Base-by-base conservation (phyloP, 306 rosid genomes). In the Castanopsis chinensis region DNA sequence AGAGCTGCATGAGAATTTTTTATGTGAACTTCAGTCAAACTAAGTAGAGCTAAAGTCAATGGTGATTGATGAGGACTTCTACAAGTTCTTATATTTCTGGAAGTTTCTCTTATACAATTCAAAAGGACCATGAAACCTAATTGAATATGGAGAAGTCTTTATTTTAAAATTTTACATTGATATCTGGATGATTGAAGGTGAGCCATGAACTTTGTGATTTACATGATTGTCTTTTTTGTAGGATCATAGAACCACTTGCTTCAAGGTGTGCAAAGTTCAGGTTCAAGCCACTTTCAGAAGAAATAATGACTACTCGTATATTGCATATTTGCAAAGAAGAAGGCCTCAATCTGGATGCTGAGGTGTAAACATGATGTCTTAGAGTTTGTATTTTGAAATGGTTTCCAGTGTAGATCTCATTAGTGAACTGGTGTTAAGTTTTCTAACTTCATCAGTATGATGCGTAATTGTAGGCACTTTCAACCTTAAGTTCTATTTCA, bases 241-340 rank as follows among this genome's bases (percentile, higher is more conserved):
- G 98, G 94, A 95, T 95, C 82, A 93, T 93, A 72, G 99, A 96
- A 80, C 97, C 99, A 76, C 99, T 93, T 83, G 97, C 99, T 78
- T 96, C 98, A 18, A 93, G 94, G 84, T 93, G 97, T 88, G 96
- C 98, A 43, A 96, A 96, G 85, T 93, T 93, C 86, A 93, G 99
- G 90, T 96, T 96, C 91, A 96, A 96, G 89, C 98, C 91, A n/a
- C 85, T 96, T 75, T 86, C 99, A 49, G 93, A 90, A 84, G 98
- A 90, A 51, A 89, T 95, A 74, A 89, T 93, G 99, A 88, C 83
- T 79, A 88, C 41, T 75, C 89, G 98, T 49, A 78, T 95, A 88
- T 28, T 64, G 81, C 87, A 90, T 86, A 95, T 95, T 69, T 82
- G 92, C 85, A 84, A 89, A 18, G 96, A 95, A 86, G 99, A 95